Evolutionary conservation across 73 alveolate genomes (phyloP).

Genomic region (Paramecium tetraurelia): DNA sequence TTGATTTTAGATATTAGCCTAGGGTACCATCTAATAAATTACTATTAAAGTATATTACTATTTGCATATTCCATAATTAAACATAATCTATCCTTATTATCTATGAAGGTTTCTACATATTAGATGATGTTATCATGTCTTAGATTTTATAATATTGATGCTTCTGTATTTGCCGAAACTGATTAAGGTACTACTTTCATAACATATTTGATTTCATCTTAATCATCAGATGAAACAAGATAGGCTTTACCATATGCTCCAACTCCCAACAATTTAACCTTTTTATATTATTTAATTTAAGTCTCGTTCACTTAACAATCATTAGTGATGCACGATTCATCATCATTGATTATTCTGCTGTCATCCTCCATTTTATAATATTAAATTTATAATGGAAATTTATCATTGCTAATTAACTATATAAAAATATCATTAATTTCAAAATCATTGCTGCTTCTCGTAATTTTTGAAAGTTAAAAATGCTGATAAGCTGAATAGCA

Average conservation of each 20-base stretch:
- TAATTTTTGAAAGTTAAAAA: not conserved
- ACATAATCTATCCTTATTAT: conserved; percentile 56
- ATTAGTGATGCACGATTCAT: not conserved
- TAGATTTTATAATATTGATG: not conserved
- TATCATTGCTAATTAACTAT: not conserved
- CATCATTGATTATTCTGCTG: not conserved
- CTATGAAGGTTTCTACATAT: conserved; percentile 10
- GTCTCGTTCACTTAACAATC: not conserved
- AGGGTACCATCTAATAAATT: not conserved
- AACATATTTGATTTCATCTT: not conserved
- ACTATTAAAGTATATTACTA: conserved; percentile 1
- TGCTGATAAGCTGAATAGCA: not conserved
- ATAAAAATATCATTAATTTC: not conserved
- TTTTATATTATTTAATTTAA: conserved; percentile 26
- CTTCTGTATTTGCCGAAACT: not conserved
- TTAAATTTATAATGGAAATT: not conserved
- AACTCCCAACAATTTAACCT: conserved; percentile 69
- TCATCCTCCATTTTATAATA: not conserved
- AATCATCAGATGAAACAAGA: conserved; percentile 62
- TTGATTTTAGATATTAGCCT: conserved; percentile 2
- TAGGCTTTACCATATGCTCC: conserved; percentile 76
- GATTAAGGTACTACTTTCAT: conserved; percentile 34
- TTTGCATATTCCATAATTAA: conserved; percentile 86
- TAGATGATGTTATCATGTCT: conserved; percentile 29
- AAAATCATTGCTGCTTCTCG: not conserved